phyloP scores from a whole-genome alignment of 2,329 filamentous ascomycete species.

The Thelonectria blattea region DNA sequence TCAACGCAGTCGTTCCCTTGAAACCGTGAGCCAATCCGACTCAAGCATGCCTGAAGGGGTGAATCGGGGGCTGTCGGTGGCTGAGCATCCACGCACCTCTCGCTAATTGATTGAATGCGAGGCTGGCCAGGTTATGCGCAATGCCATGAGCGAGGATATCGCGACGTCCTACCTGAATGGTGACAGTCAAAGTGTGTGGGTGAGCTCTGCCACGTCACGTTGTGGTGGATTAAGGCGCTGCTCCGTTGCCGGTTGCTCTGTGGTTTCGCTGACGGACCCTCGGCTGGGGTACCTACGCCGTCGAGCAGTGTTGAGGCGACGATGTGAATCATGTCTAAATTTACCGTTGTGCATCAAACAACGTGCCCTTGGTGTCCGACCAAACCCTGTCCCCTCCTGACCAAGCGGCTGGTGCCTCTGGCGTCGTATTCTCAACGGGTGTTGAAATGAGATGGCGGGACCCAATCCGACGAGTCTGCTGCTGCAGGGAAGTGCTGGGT shows the following conservation, averaged over 20 bases:
- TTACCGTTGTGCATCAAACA: constrained; percentile 32
- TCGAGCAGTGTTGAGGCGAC: constrained; percentile 19
- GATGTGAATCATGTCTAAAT: constrained; percentile 33
- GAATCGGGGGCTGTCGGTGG: not conserved
- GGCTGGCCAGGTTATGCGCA: constrained; percentile 6
- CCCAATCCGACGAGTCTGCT: constrained; percentile 16
- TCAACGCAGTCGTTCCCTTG: not conserved
- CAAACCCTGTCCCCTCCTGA: constrained; percentile 32
- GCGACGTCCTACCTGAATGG: constrained; percentile 26
- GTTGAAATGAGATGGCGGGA: constrained; percentile 26
- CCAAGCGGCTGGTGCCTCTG: constrained; percentile 36
- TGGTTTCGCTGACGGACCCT: constrained; percentile 17
- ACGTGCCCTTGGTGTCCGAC: constrained; percentile 25
- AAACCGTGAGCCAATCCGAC: not conserved
- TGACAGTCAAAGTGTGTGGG: constrained; percentile 18
- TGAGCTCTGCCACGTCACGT: constrained; percentile 35
- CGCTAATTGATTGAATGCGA: not conserved
- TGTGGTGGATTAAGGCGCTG: constrained; percentile 10
- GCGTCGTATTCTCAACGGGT: constrained; percentile 29
- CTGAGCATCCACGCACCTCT: not conserved
- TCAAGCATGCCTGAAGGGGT: not conserved
- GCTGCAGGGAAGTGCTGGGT: constrained; percentile 21
- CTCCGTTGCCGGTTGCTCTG: constrained; percentile 3
- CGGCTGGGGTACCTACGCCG: constrained; percentile 16
- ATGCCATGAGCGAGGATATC: constrained; percentile 25